Percentiles rank a stretch among this genome's conserved stretches.
Conservation (phyloP, 2,329 filamentous ascomycete genomes). For the Calonectria leucothoes region DNA sequence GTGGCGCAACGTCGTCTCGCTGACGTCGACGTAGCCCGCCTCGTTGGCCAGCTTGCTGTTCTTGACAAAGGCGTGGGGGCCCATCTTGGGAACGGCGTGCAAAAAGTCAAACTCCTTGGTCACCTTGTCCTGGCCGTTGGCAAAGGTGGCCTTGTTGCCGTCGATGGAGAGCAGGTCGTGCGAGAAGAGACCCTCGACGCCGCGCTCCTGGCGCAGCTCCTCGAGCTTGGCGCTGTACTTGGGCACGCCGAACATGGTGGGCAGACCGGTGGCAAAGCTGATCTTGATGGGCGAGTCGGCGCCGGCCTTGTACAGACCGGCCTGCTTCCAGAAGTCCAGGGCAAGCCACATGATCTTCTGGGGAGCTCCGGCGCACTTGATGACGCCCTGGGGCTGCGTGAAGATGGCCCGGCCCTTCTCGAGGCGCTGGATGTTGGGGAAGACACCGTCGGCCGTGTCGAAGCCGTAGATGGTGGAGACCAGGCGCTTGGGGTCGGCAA, state of each 20-base stretch:
- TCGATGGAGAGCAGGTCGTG: conserved; percentile 66
- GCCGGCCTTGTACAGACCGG: conserved; percentile 60
- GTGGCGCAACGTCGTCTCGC: conserved; percentile 64
- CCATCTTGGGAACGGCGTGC: conserved; percentile 70
- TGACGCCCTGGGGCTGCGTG: conserved; percentile 67
- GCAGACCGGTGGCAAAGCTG: conserved; percentile 66
- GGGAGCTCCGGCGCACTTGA: conserved; percentile 72
- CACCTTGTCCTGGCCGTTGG: conserved; percentile 56
- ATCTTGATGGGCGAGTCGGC: conserved; percentile 60
- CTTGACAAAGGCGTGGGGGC: conserved; percentile 65
- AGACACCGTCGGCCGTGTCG: conserved; percentile 66
- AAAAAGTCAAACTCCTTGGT: conserved; percentile 64
- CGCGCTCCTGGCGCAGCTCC: conserved; percentile 62
- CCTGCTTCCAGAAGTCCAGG: conserved; percentile 67
- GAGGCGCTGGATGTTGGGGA: conserved; percentile 58
- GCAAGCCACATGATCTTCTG: conserved; percentile 74
- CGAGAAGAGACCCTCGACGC: conserved; percentile 68
- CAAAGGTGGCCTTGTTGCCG: conserved; percentile 65
- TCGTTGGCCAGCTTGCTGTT: conserved; percentile 65
- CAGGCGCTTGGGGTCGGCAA: conserved; percentile 57
- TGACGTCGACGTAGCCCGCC: conserved; percentile 68
- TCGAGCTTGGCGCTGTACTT: conserved; percentile 69
- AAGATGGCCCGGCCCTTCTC: conserved; percentile 66
- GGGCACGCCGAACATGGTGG: conserved; percentile 69
- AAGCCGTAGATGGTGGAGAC: conserved; percentile 71